Percentiles rank a stretch among this genome's conserved stretches.
phyloP scores from a whole-genome alignment of 2,329 filamentous ascomycete genomes.

The Corniculantispora saksenae region DNA sequence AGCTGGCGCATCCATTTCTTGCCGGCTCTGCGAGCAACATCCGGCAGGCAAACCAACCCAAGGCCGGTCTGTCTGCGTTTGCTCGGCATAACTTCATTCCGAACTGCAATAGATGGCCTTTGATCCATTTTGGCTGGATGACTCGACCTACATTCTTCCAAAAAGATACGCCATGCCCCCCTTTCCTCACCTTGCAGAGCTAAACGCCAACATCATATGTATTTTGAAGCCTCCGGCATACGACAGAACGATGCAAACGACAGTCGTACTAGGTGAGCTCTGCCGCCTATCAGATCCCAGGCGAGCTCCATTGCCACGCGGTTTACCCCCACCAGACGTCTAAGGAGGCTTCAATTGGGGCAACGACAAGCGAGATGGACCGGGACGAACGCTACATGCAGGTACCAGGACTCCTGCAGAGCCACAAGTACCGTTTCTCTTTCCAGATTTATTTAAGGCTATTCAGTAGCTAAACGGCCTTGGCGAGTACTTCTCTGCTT shows the following conservation, averaged over 20 bases:
- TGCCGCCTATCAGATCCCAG: neutral
- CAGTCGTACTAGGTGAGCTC: neutral
- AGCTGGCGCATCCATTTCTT: neutral
- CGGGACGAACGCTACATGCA: neutral
- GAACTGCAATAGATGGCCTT: no score
- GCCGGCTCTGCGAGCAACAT: neutral
- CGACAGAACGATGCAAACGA: neutral
- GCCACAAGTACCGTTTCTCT: neutral
- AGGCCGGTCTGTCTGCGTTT: neutral
- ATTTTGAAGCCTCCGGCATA: no score
- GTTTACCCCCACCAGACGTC: slow-evolving; percentile 13
- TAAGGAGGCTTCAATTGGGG: slow-evolving; percentile 13
- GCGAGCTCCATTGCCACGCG: neutral
- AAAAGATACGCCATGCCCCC: neutral
- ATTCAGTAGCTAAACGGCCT: no score
- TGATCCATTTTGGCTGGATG: no score
- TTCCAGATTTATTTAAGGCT: no score
- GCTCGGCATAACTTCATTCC: neutral
- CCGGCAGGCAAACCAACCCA: neutral
- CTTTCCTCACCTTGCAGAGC: neutral
- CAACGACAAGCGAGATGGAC: slow-evolving; percentile 17
- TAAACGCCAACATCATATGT: neutral
- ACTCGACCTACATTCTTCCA: neutral
- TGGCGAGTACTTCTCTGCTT: no score
- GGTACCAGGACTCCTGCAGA: neutral